Evolutionary conservation across 345 rosid species (phyloP).

Genomic region (Erysimum cheiranthoides): DNA sequence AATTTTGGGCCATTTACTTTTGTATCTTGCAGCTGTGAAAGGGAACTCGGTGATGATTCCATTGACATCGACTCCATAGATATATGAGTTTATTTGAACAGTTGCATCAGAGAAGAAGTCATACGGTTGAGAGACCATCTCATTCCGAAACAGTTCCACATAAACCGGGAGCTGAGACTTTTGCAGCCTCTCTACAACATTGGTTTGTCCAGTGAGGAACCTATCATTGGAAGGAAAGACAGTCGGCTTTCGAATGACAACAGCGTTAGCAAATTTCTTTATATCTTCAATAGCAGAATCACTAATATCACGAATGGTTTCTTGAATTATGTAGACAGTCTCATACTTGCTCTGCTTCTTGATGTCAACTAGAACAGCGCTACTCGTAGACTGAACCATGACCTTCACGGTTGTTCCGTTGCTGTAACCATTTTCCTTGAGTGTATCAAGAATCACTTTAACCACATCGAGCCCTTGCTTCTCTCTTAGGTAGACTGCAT

Average conservation of each 20-base stretch:
- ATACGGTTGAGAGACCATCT: too few species aligned
- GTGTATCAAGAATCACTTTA: slow-evolving; percentile 57
- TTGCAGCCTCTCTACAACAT: slow-evolving; percentile 53
- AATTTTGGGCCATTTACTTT: slow-evolving; percentile 58
- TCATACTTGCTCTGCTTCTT: slow-evolving; percentile 54
- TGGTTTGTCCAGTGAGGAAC: slow-evolving; percentile 49
- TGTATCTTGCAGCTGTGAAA: slow-evolving; percentile 67
- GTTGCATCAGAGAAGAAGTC: too few species aligned
- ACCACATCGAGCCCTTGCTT: slow-evolving; percentile 28
- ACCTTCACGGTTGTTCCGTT: slow-evolving; percentile 50
- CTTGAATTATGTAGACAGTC: slow-evolving; percentile 63
- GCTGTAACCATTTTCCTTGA: slow-evolving; percentile 60
- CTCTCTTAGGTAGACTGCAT: not conserved
- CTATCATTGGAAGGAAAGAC: slow-evolving; percentile 33
- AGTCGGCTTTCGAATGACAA: slow-evolving; percentile 63
- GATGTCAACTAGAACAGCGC: slow-evolving; percentile 65
- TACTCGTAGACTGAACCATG: slow-evolving; percentile 74
- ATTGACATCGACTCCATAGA: slow-evolving; percentile 36
- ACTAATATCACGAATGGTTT: slow-evolving; percentile 57
- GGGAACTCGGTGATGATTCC: slow-evolving; percentile 85
- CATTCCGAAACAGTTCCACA: slow-evolving; percentile 68
- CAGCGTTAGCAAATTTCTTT: slow-evolving; percentile 62
- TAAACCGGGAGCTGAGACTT: slow-evolving; percentile 61
- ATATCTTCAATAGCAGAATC: slow-evolving; percentile 55
- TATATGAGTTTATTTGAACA: too few species aligned